Base-by-base conservation (phyloP, 176 grass and related monocot genomes). In the Lolium rigidum region DNA sequence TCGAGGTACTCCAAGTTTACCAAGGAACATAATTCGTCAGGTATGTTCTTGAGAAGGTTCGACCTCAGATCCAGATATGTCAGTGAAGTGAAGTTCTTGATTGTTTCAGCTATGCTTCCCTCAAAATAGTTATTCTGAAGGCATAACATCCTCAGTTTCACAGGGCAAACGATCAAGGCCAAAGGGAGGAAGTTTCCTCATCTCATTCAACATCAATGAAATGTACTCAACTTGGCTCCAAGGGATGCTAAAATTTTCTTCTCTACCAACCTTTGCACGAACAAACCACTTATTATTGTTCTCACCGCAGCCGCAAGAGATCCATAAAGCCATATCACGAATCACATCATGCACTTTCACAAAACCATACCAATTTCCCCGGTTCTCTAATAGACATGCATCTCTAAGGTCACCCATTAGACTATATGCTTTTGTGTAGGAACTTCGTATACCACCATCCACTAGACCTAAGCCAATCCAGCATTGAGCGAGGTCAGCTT, bases 271-370 rank as follows among this genome's bases (percentile, higher is more conserved):
- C 10, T 13, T 1, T 38, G 65, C 50, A 14, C 46, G 24, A 21
- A 85, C 46, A 44, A 88, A 49, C 81, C 89, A 92, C 38, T 81
- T 91, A 54, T 74, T 78, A 6, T 78, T 80, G 3, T 69, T 66
- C 28, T 57, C 48, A 31, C 76, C 82, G 2, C 73, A 80, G 0
- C 76, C 85, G 43, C 68, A 50, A 16, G 50, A 52, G 35, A 92
- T 81, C 82, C 82, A 86, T 24, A 86, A 15, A 4, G 78, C 63
- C 90, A 89, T 88, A 56, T 88, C 78, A n/a, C 78, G 82, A 17
- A 92, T 64, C 2, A 86, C 63, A 2, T 86, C 82, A 5, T 92
- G 90, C 70, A 92, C 26, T 50, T 63, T 86, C 1, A 89, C 48
- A 20, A 9, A 15, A 64, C 15, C 57, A 18, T 72, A 55, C 74